Percentiles rank a stretch among this genome's conserved stretches.
phyloP scores from a whole-genome alignment of 441 rosid species.

The Gossypium davidsonii region DNA sequence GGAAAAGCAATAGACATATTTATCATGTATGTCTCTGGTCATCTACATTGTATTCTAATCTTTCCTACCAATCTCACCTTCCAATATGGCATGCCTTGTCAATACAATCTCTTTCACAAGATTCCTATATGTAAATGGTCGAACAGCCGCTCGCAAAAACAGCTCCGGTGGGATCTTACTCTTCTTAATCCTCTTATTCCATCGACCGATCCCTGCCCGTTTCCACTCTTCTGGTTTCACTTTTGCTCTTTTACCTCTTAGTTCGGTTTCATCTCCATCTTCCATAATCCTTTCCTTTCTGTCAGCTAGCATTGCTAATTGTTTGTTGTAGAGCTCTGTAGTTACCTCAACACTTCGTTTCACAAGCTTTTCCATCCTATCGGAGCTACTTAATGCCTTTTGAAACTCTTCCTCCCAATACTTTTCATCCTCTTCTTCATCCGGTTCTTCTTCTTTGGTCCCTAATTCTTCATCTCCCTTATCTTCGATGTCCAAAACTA shows the following conservation, averaged over 20 bases:
- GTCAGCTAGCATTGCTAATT: conserved; percentile 32
- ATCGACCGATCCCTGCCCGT: conserved; percentile 58
- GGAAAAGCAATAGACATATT: no score
- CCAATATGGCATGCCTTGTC: no score
- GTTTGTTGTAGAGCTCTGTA: conserved; percentile 44
- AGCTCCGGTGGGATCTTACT: conserved; percentile 75
- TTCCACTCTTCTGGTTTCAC: conserved; percentile 80
- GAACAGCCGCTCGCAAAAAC: conserved; percentile 69
- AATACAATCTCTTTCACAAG: no score
- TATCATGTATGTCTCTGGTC: no score
- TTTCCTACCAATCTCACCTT: no score
- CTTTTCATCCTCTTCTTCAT: conserved; percentile 44
- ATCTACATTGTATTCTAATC: no score
- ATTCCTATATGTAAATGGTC: no score
- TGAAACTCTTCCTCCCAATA: conserved; percentile 67
- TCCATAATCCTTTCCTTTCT: conserved; percentile 24
- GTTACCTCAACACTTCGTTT: conserved; percentile 49
- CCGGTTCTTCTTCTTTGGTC: conserved; percentile 33
- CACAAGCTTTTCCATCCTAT: conserved; percentile 69
- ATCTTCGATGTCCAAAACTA: conserved; percentile 35
- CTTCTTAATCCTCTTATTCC: conserved; percentile 71
- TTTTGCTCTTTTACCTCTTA: conserved; percentile 65
- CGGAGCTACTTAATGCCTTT: conserved; percentile 55
- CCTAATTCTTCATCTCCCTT: conserved; percentile 22
- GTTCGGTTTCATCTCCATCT: conserved; percentile 52